Conservation (phyloP, 1,139 yeast genomes). For the Arxiozyma telluris region DNA sequence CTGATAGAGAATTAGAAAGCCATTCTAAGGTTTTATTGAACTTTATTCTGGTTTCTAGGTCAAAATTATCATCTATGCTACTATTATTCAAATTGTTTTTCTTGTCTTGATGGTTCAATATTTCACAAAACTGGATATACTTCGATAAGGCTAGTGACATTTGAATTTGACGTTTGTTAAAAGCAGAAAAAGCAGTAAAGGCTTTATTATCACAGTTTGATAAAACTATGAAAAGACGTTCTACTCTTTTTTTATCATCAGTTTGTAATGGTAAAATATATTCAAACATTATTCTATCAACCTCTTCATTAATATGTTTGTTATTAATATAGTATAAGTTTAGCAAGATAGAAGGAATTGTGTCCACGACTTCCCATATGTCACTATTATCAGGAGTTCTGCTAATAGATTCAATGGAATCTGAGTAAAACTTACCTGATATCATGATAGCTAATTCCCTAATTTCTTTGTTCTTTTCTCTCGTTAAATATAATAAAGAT, state of each 20-base stretch:
- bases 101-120: slow-evolving; percentile 8
- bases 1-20: slow-evolving; percentile 54
- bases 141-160: slow-evolving; percentile 35
- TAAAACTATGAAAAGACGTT: slow-evolving; percentile 44
- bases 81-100: background rate
- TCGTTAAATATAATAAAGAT: slow-evolving; percentile 51
- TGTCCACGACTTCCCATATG: slow-evolving; percentile 37
- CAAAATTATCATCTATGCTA: slow-evolving; percentile 9
- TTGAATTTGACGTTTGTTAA: slow-evolving; percentile 59
- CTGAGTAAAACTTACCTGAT: slow-evolving; percentile 45
- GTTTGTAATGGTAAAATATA: slow-evolving; percentile 47
- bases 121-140: slow-evolving; percentile 33
- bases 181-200: slow-evolving; percentile 56
- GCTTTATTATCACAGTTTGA: slow-evolving; percentile 48
- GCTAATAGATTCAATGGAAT: slow-evolving; percentile 17
- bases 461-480: slow-evolving; percentile 64
- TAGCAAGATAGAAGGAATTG: slow-evolving; percentile 60
- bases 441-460: slow-evolving; percentile 52
- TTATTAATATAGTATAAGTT: slow-evolving; percentile 72
- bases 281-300: slow-evolving; percentile 56
- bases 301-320: slow-evolving; percentile 53
- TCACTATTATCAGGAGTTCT: slow-evolving; percentile 26
- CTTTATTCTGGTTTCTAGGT: slow-evolving; percentile 9
- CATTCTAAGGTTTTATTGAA: slow-evolving; percentile 54
- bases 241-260: slow-evolving; percentile 42